Base-by-base conservation (phyloP, 2,329 filamentous ascomycete species). In the Fusarium vanettenii region DNA sequence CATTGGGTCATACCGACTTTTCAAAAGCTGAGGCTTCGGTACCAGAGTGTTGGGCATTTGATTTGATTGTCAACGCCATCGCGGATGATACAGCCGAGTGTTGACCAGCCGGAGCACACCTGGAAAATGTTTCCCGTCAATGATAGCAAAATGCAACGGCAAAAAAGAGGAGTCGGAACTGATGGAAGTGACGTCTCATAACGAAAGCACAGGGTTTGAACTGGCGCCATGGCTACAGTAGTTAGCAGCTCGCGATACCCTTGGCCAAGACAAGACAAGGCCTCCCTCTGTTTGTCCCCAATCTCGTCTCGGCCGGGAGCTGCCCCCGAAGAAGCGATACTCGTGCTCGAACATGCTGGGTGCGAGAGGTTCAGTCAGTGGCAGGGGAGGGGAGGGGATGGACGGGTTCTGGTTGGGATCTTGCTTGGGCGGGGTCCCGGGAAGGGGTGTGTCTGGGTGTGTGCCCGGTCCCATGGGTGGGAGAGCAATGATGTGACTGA, bases 401-500 rank as follows among this genome's bases (percentile, higher is more conserved):
- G 39, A 43, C 18, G 63, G 25, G 39, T 35, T 70, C 61, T 67
- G 69, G 61, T 71, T 71, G 64, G 71, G 35, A 64, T 66, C 64
- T 66, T 45, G 22, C 31, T 56, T 63, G 57, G 63, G 64, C 50
- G 65, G 72, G 72, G 68, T 68, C 41, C 48, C 39, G 56, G 45
- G 50, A 39, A 48, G 31, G 60, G 29, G 29, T 10, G 29, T 31
- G 29, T 10, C 2, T 31, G 29, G 43, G 35, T n/a, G 31, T 31
- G 55, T 18, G 55, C 43, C 43, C 43, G 43, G 43, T 45, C 20
- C 39, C 41, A 45, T 22, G n/a, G 35, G 55, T 37, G 55, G 18
- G 33, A 35, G 37, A 18, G 18, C 29, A 43, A 69, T 74, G 71
- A 72, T 74, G 67, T 74, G 71, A 74, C 71, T 74, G 71, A 74